These are phyloP conservation scores for Taphrina confusa DNA, from an alignment of 1,139 yeast species.

Conservation along the genomic window DNA sequence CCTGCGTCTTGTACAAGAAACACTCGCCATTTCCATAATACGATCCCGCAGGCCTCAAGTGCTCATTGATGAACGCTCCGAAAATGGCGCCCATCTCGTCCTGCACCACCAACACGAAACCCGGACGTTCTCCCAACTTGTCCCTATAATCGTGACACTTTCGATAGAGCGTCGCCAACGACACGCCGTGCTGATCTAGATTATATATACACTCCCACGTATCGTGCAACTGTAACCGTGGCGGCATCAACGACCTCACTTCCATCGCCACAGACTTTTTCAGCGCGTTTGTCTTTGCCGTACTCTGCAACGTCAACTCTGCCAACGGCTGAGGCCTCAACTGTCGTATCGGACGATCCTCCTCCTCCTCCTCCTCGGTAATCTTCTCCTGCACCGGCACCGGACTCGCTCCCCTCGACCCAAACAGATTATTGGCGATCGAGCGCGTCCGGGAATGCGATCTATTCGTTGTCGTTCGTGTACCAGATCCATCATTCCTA, in stretches of 20 bases:
- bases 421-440: slow-evolving; percentile 7
- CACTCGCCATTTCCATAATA: slow-evolving; percentile 96
- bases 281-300: slow-evolving; percentile 58
- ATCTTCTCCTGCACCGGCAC: slow-evolving; percentile 2
- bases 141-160: slow-evolving; percentile 47
- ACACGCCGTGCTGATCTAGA: slow-evolving; percentile 88
- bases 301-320: slow-evolving; percentile 53
- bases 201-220: slow-evolving; percentile 76
- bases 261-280: slow-evolving; percentile 67
- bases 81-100: slow-evolving; percentile 60
- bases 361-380: no score
- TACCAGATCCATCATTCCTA: background rate
- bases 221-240: slow-evolving; percentile 52
- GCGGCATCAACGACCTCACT: slow-evolving; percentile 70
- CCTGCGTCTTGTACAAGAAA: slow-evolving; percentile 33
- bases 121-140: slow-evolving; percentile 42
- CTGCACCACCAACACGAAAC: slow-evolving; percentile 44
- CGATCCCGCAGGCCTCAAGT: slow-evolving; percentile 65
- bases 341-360: slow-evolving; percentile 25
- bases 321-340: slow-evolving; percentile 50
- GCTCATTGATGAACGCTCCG: slow-evolving; percentile 83
- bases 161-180: slow-evolving; percentile 70
- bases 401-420: slow-evolving; percentile 7
- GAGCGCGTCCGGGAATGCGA: slow-evolving; percentile 12
- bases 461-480: background rate